Conservation (phyloP, 2,329 filamentous ascomycete genomes). For the Hortaea sp. region DNA sequence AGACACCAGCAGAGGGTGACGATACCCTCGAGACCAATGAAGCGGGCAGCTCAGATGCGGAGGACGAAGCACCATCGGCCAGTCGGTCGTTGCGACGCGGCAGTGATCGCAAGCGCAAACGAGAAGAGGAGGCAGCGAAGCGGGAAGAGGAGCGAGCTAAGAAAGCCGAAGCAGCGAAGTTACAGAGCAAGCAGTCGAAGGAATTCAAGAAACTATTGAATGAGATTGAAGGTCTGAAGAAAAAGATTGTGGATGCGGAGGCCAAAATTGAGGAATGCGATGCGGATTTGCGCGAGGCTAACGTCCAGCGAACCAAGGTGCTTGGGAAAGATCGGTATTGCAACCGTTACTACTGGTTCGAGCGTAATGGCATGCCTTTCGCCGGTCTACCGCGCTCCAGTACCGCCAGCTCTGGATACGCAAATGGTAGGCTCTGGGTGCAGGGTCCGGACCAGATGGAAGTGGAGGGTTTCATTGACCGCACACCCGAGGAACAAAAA, state of each 20-base stretch:
- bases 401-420: conserved; percentile 76
- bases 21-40: conserved; percentile 48
- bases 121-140: conserved; percentile 51
- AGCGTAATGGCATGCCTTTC: conserved; percentile 96
- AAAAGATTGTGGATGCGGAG: conserved; percentile 69
- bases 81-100: conserved; percentile 48
- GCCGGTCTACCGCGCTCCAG: conserved; percentile 79
- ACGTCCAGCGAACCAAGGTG: conserved; percentile 80
- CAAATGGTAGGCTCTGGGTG: conserved; percentile 92
- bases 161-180: conserved; percentile 50
- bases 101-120: conserved; percentile 49
- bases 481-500: conserved; percentile 58
- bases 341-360: conserved; percentile 99
- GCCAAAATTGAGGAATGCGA: conserved; percentile 77
- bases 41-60: conserved; percentile 48
- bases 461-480: conserved; percentile 73
- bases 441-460: conserved; percentile 90
- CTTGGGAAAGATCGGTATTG: conserved; percentile 94
- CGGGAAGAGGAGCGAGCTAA: conserved; percentile 55
- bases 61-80: conserved; percentile 54
- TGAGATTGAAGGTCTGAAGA: conserved; percentile 81
- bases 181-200: conserved; percentile 64
- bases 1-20: conserved; percentile 13
- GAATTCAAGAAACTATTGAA: conserved; percentile 80
- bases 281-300: conserved; percentile 85